Evolutionary conservation across 2,329 filamentous ascomycete species (phyloP).

Genomic region (Celoporthe dispersa): DNA sequence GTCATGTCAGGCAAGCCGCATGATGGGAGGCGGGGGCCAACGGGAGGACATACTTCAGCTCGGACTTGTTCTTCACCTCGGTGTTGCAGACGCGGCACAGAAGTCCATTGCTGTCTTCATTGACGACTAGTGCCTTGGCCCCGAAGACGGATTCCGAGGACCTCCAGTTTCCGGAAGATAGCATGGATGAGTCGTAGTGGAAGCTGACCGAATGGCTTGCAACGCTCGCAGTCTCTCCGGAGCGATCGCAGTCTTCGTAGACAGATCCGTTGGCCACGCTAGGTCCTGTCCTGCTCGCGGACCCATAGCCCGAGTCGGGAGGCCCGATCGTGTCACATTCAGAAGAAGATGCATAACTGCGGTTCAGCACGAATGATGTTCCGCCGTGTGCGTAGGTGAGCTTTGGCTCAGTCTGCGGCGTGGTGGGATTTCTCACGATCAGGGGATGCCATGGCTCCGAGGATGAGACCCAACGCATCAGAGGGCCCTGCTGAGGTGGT

Average conservation of each 20-base stretch:
- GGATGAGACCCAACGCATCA: slow-evolving; percentile 3
- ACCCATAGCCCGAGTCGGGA: slow-evolving; percentile 53
- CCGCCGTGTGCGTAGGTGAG: slow-evolving; percentile 5
- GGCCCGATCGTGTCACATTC: slow-evolving; percentile 37
- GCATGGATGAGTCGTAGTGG: slow-evolving; percentile 29
- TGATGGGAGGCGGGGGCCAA: neutral
- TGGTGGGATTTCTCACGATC: slow-evolving; percentile 4
- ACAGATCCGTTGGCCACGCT: slow-evolving; percentile 51
- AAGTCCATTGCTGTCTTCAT: slow-evolving; percentile 29
- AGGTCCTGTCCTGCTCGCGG: slow-evolving; percentile 43
- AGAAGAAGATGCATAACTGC: slow-evolving; percentile 24
- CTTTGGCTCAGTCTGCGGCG: slow-evolving; percentile 4
- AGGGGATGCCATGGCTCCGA: slow-evolving; percentile 28
- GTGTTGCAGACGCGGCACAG: slow-evolving; percentile 47
- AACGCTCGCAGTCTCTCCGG: slow-evolving; percentile 45
- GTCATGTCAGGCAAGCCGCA: neutral
- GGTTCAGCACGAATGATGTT: slow-evolving; percentile 16
- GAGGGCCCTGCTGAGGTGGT: slow-evolving; percentile 5
- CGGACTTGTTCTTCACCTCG: slow-evolving; percentile 55
- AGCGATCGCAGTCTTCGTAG: slow-evolving; percentile 48
- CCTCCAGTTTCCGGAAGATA: slow-evolving; percentile 19
- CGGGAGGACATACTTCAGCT: slow-evolving; percentile 53
- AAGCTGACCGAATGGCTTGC: slow-evolving; percentile 41
- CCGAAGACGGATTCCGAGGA: slow-evolving; percentile 13
- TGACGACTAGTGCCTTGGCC: neutral